Evolutionary conservation across 176 grass and related monocot species (phyloP).

Genomic region (Chloris gayana): DNA sequence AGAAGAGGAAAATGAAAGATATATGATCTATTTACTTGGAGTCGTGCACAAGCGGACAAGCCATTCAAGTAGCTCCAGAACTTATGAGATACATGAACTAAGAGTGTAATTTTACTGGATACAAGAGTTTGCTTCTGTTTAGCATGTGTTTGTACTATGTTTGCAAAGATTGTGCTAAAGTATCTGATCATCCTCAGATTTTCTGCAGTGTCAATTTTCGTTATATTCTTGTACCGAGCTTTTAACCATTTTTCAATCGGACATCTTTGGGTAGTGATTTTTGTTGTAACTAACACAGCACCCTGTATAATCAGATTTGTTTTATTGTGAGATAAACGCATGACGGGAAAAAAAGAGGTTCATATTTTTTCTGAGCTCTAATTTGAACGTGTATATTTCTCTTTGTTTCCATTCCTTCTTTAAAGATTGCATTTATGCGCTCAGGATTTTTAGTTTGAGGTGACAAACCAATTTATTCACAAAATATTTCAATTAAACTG

Average conservation of each 20-base stretch:
- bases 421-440: too few species aligned
- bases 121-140: slow-evolving; percentile 23
- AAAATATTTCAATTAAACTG: too few species aligned
- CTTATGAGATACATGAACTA: slow-evolving; percentile 39
- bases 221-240: slow-evolving; percentile 20
- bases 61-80: slow-evolving; percentile 30
- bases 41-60: slow-evolving; percentile 12
- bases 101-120: slow-evolving; percentile 23
- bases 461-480: too few species aligned
- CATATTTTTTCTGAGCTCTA: too few species aligned
- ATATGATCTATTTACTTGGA: slow-evolving; percentile 35
- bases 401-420: too few species aligned
- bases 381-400: too few species aligned
- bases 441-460: too few species aligned
- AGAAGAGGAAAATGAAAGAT: slow-evolving; percentile 28
- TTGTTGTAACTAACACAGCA: slow-evolving; percentile 45
- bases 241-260: slow-evolving; percentile 37
- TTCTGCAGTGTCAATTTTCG: neutral
- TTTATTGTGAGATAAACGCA: slow-evolving; percentile 26
- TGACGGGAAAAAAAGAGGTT: neutral
- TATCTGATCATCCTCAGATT: slow-evolving; percentile 5
- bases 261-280: slow-evolving; percentile 36
- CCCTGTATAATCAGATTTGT: slow-evolving; percentile 22
- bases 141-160: slow-evolving; percentile 25
- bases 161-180: slow-evolving; percentile 9